Evolutionary conservation across 345 rosid genomes (phyloP), one percentile per base, ranked within the genome.

Genomic region (Citrus glauca): DNA sequence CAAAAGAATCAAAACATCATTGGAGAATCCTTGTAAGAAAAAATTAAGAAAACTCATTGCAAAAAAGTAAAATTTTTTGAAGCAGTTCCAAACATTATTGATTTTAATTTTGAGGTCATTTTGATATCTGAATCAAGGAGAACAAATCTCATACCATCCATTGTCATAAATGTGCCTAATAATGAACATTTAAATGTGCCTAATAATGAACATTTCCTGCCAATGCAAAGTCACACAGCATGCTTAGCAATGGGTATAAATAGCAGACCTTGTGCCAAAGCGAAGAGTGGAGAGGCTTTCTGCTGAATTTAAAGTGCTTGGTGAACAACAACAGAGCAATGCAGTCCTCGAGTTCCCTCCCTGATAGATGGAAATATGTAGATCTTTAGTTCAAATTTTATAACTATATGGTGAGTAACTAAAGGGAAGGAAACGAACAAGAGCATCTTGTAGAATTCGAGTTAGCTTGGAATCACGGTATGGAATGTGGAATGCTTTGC

Each of bases 381-480:
- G 55, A 20, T 45, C 13, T 19, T 78, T 61, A 64, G 66, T 33
- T 50, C 20, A 76, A 72, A 68, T 42, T 57, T n/a, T n/a, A 38
- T 67, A 25, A 50, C 32, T 11, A 37, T n/a, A 68, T 4, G 73
- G 63, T 28, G 42, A 38, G 66, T 55, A 71, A 79, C 62, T 53
- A 69, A 66, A 37, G 40, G 65, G 76, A 72, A 69, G 77, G 45
- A 73, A 77, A 85, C 92, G 79, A 57, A 95, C 98, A 69, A 95
- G 91, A 68, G 98, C 88, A 87, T 95, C 98, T 86, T 90, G 93
- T 30, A 95, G 83, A 84, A 93, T 81, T 78, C 98, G 90, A 76
- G 98, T 93, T 74, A 95, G 98, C 87, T 95, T 93, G 88, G 98
- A 93, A 87, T 95, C 97, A 67, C 95, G 94, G 81, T 87, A 93